These are phyloP conservation scores for Rhynchospora tenuis DNA, from an alignment of 176 grass and related monocot genomes.

Conservation along the genomic window DNA sequence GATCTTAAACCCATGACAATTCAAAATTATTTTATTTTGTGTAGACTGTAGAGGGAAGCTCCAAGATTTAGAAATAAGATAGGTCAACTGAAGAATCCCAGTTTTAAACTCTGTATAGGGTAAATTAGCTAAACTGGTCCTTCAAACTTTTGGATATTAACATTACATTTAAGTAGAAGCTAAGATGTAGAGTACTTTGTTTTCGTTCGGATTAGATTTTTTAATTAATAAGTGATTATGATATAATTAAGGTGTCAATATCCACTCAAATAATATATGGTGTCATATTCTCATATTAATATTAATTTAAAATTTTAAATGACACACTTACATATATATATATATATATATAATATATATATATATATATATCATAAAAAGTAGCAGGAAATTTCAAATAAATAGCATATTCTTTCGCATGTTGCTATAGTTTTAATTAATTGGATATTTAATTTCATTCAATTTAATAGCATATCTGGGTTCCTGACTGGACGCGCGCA, in stretches of 20 bases:
- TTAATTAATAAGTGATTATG: not conserved
- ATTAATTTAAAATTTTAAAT: no score
- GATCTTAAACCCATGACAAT: slow-evolving; percentile 14
- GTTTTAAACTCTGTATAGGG: not conserved
- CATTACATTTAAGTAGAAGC: no score
- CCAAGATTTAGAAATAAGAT: slow-evolving; percentile 14
- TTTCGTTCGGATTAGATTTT: not conserved
- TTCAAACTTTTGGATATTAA: not conserved
- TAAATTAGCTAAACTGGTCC: not conserved
- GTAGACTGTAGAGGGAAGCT: not conserved
- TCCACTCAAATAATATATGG: not conserved
- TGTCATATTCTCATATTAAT: not conserved
- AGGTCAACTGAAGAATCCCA: slow-evolving; percentile 20
- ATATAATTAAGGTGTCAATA: not conserved
- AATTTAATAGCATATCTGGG: no score
- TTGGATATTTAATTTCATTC: no score
- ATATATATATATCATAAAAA: no score
- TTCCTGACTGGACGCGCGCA: no score
- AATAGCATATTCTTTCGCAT: no score
- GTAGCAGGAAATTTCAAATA: no score
- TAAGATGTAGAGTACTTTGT: not conserved
- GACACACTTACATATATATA: no score
- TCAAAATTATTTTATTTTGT: slow-evolving; percentile 8
- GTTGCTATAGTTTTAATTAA: no score
- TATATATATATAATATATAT: no score